Conservation (phyloP, 2,329 filamentous ascomycete species). For the Microcyclosporella mali region DNA sequence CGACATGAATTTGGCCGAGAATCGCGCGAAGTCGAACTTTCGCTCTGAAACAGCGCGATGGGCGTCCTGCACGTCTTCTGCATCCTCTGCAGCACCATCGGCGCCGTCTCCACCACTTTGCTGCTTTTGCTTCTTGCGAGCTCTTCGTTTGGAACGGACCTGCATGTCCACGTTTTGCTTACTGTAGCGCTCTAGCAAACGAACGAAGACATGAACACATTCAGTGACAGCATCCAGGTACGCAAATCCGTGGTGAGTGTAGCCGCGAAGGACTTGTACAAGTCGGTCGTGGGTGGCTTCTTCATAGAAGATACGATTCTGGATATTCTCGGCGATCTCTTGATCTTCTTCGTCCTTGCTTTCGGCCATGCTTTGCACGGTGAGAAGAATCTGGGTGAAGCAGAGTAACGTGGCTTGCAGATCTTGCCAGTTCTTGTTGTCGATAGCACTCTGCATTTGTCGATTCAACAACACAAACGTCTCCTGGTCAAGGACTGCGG, state of each 20-base stretch:
- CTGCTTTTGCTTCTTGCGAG: constrained; percentile 62
- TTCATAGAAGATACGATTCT: constrained; percentile 97
- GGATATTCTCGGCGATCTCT: constrained; percentile 95
- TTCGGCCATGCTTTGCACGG: constrained; percentile 84
- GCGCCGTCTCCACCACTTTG: constrained; percentile 29
- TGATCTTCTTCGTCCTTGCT: constrained; percentile 86
- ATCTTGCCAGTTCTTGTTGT: constrained; percentile 81
- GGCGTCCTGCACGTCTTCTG: constrained; percentile 66
- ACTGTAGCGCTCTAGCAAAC: constrained; percentile 85
- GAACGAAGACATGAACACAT: constrained; percentile 81
- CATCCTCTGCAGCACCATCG: constrained; percentile 50
- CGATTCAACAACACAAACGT: constrained; percentile 86
- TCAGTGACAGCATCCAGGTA: constrained; percentile 92
- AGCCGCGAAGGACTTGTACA: constrained; percentile 71
- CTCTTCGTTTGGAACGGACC: constrained; percentile 71
- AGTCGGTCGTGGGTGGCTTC: constrained; percentile 87
- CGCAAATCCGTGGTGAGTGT: constrained; percentile 88
- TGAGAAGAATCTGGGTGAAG: constrained; percentile 82
- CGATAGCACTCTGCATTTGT: constrained; percentile 69
- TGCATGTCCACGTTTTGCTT: constrained; percentile 94
- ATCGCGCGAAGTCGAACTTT: constrained; percentile 88
- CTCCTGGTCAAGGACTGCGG: constrained; percentile 85
- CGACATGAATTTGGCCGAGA: constrained; percentile 71
- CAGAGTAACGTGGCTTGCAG: constrained; percentile 84
- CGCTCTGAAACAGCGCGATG: constrained; percentile 70